These are phyloP conservation scores for Pyricularia pennisetigena DNA, from an alignment of 2,329 filamentous ascomycete species.

Conservation along the genomic window DNA sequence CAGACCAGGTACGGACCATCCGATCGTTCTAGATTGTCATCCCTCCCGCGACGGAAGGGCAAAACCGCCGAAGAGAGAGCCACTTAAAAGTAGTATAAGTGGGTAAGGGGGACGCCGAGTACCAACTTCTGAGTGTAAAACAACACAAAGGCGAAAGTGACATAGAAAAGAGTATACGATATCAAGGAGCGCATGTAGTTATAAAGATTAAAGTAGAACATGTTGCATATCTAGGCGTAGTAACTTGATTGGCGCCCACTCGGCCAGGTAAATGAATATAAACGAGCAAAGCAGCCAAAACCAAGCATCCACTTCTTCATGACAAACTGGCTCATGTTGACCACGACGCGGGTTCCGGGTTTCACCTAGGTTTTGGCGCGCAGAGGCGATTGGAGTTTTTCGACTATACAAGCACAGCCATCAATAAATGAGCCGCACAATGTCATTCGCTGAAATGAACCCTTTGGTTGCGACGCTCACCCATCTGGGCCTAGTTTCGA, in stretches of 20 bases:
- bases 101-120: neutral
- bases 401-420: neutral
- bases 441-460: neutral
- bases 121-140: neutral
- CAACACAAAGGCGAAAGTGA: neutral
- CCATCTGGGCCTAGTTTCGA: neutral
- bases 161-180: neutral
- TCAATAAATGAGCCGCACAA: neutral
- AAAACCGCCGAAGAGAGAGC: neutral
- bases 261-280: neutral
- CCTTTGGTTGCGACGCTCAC: neutral
- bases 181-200: neutral
- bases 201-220: neutral
- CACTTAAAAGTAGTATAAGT: neutral
- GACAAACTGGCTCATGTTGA: neutral
- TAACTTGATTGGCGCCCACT: neutral
- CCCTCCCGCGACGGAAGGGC: neutral
- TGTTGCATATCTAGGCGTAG: neutral
- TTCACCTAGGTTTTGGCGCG: neutral
- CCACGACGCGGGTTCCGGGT: neutral
- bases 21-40: neutral
- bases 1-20: neutral
- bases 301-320: neutral
- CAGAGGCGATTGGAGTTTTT: neutral
- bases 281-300: neutral